Evolutionary conservation across 225 moss, liverwort and hornwort genomes (phyloP).

Genomic region (Physcomitrium patens): DNA sequence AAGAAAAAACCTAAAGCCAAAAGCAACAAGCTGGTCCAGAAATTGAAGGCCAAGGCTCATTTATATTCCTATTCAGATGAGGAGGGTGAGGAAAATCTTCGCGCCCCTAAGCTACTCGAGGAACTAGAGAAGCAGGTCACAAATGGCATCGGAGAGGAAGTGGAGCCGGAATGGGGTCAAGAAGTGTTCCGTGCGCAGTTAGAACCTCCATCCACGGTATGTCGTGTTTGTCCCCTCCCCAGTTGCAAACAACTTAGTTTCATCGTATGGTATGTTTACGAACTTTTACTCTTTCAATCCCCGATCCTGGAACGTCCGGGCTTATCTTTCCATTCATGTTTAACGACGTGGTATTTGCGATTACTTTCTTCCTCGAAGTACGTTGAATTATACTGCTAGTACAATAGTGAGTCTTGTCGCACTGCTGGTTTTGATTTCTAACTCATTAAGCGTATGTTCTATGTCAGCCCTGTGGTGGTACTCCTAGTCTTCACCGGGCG

Average conservation of each 20-base stretch:
- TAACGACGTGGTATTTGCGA: neutral
- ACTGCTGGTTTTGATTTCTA: neutral
- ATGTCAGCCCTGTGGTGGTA: slow-evolving; percentile 29
- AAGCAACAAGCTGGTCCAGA: slow-evolving; percentile 31
- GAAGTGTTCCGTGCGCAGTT: slow-evolving; percentile 34
- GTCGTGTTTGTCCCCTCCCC: neutral
- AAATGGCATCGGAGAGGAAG: slow-evolving; percentile 37
- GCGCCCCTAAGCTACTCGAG: slow-evolving; percentile 34
- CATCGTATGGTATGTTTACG: too few relatives aligned
- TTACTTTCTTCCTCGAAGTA: neutral
- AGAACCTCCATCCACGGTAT: slow-evolving; percentile 43
- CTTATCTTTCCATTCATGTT: neutral
- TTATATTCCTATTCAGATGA: slow-evolving; percentile 47
- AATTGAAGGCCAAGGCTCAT: slow-evolving; percentile 30
- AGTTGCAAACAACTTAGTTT: neutral
- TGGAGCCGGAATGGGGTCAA: slow-evolving; percentile 50
- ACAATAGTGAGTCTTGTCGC: too few relatives aligned
- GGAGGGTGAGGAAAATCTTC: slow-evolving; percentile 21
- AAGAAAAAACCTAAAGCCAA: slow-evolving; percentile 48
- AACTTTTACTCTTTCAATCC: slow-evolving; percentile 10
- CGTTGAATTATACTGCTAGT: slow-evolving; percentile 8
- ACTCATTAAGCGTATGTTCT: neutral
- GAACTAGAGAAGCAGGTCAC: slow-evolving; percentile 44
- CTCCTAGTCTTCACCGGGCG: slow-evolving; percentile 30
- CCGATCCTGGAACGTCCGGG: neutral